Evolutionary conservation across 176 grass and related monocot genomes (phyloP).

Genomic region (Tillandsia fasciculata): DNA sequence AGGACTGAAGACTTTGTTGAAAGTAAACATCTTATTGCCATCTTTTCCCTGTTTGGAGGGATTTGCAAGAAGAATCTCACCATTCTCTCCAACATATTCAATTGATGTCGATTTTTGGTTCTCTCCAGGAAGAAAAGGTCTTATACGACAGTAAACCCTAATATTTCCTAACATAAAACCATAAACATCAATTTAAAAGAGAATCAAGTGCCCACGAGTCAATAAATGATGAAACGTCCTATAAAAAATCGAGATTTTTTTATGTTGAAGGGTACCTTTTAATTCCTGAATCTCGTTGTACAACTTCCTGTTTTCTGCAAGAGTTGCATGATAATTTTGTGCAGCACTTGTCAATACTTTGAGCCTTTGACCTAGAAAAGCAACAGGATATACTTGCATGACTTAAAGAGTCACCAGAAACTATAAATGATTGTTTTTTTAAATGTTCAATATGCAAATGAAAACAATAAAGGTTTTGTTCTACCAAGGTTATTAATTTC

Average conservation of each 20-base stretch:
- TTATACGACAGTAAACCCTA: constrained; percentile 86
- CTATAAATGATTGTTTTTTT: no score
- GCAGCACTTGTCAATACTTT: constrained; percentile 42
- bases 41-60: constrained; percentile 75
- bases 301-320: constrained; percentile 75
- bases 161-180: constrained; percentile 54
- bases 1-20: constrained; percentile 88
- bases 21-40: constrained; percentile 59
- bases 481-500: constrained; percentile 49
- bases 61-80: constrained; percentile 65
- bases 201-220: background rate
- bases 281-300: constrained; percentile 91
- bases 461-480: constrained; percentile 5
- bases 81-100: constrained; percentile 54
- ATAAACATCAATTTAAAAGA: background rate
- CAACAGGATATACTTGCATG: background rate
- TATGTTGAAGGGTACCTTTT: constrained; percentile 49
- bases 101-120: constrained; percentile 31
- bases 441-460: constrained; percentile 10
- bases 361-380: constrained; percentile 25
- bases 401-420: no score
- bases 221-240: background rate
- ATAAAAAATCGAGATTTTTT: background rate
- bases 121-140: constrained; percentile 64
- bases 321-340: constrained; percentile 56